Conservation (phyloP, 2,329 filamentous ascomycete genomes). For the Fonsecaea erecta region DNA sequence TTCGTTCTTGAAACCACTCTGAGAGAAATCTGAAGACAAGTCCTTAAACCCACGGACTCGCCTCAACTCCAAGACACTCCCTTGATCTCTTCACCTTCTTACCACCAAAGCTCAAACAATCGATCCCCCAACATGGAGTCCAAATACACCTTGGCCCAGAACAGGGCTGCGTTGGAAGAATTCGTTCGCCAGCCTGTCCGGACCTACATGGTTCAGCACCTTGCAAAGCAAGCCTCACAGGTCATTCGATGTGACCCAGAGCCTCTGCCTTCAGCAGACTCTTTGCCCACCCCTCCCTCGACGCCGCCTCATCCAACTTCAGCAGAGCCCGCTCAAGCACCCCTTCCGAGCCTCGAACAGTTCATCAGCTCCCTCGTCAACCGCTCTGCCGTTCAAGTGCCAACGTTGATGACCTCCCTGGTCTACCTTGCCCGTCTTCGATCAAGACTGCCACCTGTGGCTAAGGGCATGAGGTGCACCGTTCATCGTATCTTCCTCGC, state of each 20-base stretch:
- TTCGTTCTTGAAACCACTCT: constrained; percentile 19
- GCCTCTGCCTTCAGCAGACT: constrained; percentile 52
- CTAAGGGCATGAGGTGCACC: constrained; percentile 94
- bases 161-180: constrained; percentile 53
- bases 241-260: constrained; percentile 55
- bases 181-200: constrained; percentile 55
- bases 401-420: constrained; percentile 94
- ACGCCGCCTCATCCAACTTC: constrained; percentile 59
- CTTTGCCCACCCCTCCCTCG: constrained; percentile 64
- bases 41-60: constrained; percentile 29
- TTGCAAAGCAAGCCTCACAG: constrained; percentile 52
- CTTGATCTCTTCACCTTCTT: constrained; percentile 12
- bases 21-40: constrained; percentile 11
- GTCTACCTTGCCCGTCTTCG: constrained; percentile 89
- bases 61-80: constrained; percentile 23
- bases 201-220: constrained; percentile 53
- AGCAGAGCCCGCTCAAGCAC: constrained; percentile 44
- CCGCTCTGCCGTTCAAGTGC: constrained; percentile 93
- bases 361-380: constrained; percentile 93
- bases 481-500: constrained; percentile 93
- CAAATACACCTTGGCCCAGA: constrained; percentile 38
- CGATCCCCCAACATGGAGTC: constrained; percentile 31
- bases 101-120: constrained; percentile 5
- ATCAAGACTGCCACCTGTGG: constrained; percentile 84
- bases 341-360: constrained; percentile 77